These are phyloP conservation scores for Xylaria intraflava DNA, from an alignment of 495 filamentous ascomycete genomes.

Conservation along the genomic window DNA sequence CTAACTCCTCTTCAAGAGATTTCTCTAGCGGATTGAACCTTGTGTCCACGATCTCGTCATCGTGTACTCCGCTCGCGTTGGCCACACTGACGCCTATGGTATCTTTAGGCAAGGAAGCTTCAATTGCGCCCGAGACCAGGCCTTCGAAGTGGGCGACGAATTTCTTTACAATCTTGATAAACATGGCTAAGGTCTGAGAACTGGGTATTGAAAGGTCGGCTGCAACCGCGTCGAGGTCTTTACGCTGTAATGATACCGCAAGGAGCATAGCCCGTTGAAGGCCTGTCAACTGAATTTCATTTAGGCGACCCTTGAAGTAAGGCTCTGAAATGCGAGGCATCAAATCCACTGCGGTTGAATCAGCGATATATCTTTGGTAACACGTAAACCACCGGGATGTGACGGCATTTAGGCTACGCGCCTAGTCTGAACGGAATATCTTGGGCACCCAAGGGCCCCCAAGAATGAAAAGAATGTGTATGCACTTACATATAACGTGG, in stretches of 20 bases:
- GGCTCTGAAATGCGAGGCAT: conserved; percentile 71
- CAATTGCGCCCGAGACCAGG: conserved; percentile 68
- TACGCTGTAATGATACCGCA: conserved; percentile 82
- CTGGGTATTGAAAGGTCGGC: conserved; percentile 67
- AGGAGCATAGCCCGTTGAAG: conserved; percentile 82
- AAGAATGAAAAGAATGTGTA: neutral
- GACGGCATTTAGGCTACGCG: neutral
- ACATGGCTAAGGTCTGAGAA: conserved; percentile 87
- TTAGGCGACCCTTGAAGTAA: conserved; percentile 75
- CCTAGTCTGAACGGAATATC: neutral
- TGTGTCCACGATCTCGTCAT: conserved; percentile 56
- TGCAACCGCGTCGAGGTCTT: conserved; percentile 73
- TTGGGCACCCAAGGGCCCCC: neutral
- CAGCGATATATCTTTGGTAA: neutral
- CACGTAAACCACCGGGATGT: neutral
- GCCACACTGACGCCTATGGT: conserved; percentile 47
- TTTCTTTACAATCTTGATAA: conserved; percentile 91
- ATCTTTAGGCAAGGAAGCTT: conserved; percentile 59
- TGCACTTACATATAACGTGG: conserved; percentile 64
- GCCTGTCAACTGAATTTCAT: conserved; percentile 59
- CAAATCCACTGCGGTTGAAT: conserved; percentile 57
- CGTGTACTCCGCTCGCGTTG: conserved; percentile 47
- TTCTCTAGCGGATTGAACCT: conserved; percentile 63
- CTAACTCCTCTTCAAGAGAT: conserved; percentile 77
- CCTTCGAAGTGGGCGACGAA: conserved; percentile 66